Evolutionary conservation across 2,329 filamentous ascomycete genomes (phyloP), one percentile per base, ranked within the genome.

Genomic region (Cadophora luteo-olivacea): DNA sequence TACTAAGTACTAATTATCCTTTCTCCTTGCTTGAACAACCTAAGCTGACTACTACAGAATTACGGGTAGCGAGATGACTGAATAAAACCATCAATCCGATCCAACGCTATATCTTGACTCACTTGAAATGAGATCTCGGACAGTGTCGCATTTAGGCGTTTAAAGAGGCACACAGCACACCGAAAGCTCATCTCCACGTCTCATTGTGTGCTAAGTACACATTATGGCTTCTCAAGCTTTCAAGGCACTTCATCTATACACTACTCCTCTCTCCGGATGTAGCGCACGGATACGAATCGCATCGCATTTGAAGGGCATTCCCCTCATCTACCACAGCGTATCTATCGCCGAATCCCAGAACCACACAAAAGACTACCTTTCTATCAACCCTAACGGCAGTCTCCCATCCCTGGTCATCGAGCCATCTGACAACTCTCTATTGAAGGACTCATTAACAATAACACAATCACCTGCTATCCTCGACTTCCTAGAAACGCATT

Each of bases 391-490:
- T 11, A 70, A 70, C n/a, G 69, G 60, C 6, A 65, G 63, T 22
- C 55, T 69, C 3, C 69, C 67, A 8, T 65, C 61, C 33, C 64
- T 70, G 12, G 48, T 65, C 4, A 36, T 70, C 12, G 61, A 67
- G 19, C n/a, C 48, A 16, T 38, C 52, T 4, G 16, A 19, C 16
- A 7, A 5, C 24, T 61, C n/a, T 1, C 22, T 24, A 11, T 19
- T 16, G 11, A 16, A 33, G 7, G 51, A 49, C 16, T 68, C 12
- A 3, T 48, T 65, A 32, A 66, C 62, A 24, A 69, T 71, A 24
- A 71, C 69, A 9, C 69, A 71, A 54, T 69, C 67, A 24, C 62
- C 61, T 3, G 65, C 69, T 19, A 69, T 71, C 29, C 57, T 71
- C 38, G 69, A 71, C 51, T 69, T 71, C 33, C 62, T 71, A 4